Percentiles rank a stretch among this genome's conserved stretches.
Conservation (phyloP, 1,284 basidiomycete species). For the Abortiporus biennis region DNA sequence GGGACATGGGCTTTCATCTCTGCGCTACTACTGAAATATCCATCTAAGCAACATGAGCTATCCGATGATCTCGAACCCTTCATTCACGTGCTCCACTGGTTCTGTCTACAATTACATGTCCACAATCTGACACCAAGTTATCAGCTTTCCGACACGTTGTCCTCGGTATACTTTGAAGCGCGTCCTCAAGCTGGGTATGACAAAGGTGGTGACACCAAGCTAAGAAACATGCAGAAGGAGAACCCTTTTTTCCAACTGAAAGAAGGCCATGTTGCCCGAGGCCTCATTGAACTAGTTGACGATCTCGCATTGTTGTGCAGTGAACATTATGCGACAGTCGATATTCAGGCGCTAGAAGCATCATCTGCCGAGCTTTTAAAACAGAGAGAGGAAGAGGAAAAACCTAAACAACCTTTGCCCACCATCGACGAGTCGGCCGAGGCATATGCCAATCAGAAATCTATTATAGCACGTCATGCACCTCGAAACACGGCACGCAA, state of each 20-base stretch:
- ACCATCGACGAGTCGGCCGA: no score
- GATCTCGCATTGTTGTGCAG: not conserved
- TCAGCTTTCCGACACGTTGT: not conserved
- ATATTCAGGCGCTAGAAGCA: no score
- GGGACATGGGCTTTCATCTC: slow-evolving; percentile 6
- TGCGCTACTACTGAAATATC: not conserved
- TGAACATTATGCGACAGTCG: not conserved
- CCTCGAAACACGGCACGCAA: no score
- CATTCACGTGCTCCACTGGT: slow-evolving; percentile 3
- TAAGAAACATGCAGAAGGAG: not conserved
- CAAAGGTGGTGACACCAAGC: not conserved
- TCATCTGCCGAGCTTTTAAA: no score
- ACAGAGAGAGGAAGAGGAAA: no score
- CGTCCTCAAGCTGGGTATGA: not conserved
- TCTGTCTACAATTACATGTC: slow-evolving; percentile 2
- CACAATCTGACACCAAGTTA: not conserved
- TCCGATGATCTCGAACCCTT: slow-evolving; percentile 6
- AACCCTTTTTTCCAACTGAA: not conserved
- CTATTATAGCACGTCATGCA: no score
- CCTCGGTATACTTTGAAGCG: not conserved
- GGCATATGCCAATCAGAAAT: no score
- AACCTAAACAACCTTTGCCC: no score
- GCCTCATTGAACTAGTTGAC: not conserved
- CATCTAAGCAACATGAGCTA: slow-evolving; percentile 1
- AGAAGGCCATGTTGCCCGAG: not conserved